A percentile compares a stretch with the other conserved stretches of the same genome.
Evolutionary conservation across 305 asterid genomes (phyloP).

Genomic region (Fraxinus greggii): DNA sequence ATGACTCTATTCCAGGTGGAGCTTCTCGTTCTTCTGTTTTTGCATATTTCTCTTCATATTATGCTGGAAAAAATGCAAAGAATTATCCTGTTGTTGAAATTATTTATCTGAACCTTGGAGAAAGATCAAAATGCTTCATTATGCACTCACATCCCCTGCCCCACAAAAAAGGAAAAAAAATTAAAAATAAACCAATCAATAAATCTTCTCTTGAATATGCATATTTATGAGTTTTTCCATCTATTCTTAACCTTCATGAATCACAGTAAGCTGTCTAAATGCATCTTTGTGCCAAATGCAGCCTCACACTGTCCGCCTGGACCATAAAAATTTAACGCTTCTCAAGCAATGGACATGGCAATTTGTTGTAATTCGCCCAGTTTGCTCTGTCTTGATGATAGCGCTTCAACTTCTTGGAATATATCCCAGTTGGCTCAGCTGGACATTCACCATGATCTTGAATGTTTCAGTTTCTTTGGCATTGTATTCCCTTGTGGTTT

Average conservation of each 20-base stretch:
- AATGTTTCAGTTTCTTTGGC: slow-evolving; percentile 89
- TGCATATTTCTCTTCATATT: background rate
- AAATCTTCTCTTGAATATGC: background rate
- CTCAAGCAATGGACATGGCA: slow-evolving; percentile 93
- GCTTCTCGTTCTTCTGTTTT: background rate
- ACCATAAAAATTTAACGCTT: slow-evolving; percentile 71
- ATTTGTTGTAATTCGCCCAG: slow-evolving; percentile 84
- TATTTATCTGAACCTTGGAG: background rate
- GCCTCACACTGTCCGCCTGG: slow-evolving; percentile 87
- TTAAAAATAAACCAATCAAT: background rate
- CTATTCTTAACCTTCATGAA: background rate
- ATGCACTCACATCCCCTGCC: background rate
- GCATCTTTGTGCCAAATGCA: slow-evolving; percentile 29
- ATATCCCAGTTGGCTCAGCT: slow-evolving; percentile 91
- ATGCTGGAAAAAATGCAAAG: background rate
- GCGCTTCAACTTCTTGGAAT: slow-evolving; percentile 62
- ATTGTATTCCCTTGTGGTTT: slow-evolving; percentile 78
- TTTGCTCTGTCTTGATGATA: slow-evolving; percentile 88
- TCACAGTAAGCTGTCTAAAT: slow-evolving; percentile 21
- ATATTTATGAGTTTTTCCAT: background rate
- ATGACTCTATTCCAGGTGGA: slow-evolving; percentile 87
- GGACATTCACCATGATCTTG: slow-evolving; percentile 82
- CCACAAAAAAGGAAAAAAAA: background rate
- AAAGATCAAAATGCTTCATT: background rate
- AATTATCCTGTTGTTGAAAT: background rate